Evolutionary conservation across 306 rosid genomes (phyloP), one percentile per base, ranked within the genome.

Genomic region (Leucaena leucocephala): DNA sequence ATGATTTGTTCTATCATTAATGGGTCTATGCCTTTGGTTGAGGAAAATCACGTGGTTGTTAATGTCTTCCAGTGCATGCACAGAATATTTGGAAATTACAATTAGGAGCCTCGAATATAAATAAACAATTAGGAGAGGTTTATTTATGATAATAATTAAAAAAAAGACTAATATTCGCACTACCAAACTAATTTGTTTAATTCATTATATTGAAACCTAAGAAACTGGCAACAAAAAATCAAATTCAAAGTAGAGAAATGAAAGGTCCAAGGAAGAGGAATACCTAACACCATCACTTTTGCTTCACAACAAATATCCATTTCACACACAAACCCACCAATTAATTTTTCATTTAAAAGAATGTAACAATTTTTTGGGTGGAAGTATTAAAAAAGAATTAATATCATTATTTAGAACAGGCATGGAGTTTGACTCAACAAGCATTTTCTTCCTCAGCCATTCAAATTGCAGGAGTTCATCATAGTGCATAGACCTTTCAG

Each of bases 211-310:
- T 75, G 59, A 61, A 75, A 77, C 35, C 49, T 27, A 33, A 57
- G 54, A 45, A 77, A 74, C 36, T 68, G 76, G 12, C 39, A 64
- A 65, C 40, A 8, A 55, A 17, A 52, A 19, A 3, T n/a, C 4
- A 14, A 61, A 33, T 57, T 57, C 63, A 8, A 57, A 52, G 59
- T 34, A 6, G 42, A 12, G 3, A 71, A 74, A 74, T 42, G 52
- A 74, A 78, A 58, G 77, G 77, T 46, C 48, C 22, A 72, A 40
- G 49, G 36, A 35, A n/a, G 39, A 71, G 67, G 49, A 8, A 7
- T 16, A 58, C 15, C 66, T 27, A 59, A 59, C 15, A 72, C 6
- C 40, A 61, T 7, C 46, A 61, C 66, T 3, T 27, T 59, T 22
- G 39, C 66, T 27, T 27, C 66, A 27, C 38, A 27, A 27, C 14